phyloP scores from a whole-genome alignment of 805 yeast species.

The Hanseniaspora singularis region DNA sequence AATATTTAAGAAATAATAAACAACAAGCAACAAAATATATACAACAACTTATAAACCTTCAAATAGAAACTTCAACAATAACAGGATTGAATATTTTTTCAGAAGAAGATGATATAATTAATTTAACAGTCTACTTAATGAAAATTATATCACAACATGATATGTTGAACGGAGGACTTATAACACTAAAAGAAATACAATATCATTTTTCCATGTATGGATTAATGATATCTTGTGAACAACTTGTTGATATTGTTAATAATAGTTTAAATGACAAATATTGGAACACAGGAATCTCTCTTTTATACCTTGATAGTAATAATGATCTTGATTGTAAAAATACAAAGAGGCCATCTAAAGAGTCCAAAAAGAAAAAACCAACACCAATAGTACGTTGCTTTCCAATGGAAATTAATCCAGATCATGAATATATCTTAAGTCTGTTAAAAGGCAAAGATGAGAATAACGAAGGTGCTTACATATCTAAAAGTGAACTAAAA shows the following conservation, averaged over 20 bases:
- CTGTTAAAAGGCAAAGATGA: neutral
- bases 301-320: neutral
- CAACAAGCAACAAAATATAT: constrained; percentile 6
- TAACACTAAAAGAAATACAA: constrained; percentile 10
- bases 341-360: neutral
- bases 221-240: constrained; percentile 6
- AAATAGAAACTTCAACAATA: constrained; percentile 5
- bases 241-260: neutral
- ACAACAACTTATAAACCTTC: constrained; percentile 3
- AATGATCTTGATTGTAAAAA: no score
- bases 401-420: constrained; percentile 13
- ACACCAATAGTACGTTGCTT: constrained; percentile 8
- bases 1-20: constrained; percentile 4
- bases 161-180: constrained; percentile 10
- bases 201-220: constrained; percentile 9
- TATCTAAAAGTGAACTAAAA: constrained; percentile 16
- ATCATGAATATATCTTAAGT: constrained; percentile 4
- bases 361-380: neutral
- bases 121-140: neutral
- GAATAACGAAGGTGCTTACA: neutral
- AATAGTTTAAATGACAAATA: neutral
- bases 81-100: constrained; percentile 9
- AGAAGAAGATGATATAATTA: constrained; percentile 1
- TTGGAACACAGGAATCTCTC: constrained; percentile 9
- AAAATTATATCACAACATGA: constrained; percentile 6